Evolutionary conservation across 208 protist genomes (phyloP).

Genomic region (Blechomonas ayalai): DNA sequence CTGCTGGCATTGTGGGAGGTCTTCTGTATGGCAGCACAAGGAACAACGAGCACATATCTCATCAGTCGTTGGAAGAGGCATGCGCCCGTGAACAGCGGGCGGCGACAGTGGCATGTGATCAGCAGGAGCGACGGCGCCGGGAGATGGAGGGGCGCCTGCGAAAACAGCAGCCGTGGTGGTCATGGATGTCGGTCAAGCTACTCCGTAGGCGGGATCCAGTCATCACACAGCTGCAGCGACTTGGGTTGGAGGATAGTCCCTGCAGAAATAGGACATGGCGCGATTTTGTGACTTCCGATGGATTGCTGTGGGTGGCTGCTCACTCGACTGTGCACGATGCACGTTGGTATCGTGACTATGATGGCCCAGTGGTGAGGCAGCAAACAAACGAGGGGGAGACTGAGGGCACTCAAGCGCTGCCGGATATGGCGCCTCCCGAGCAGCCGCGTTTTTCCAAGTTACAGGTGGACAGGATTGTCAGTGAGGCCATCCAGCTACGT

Average conservation of each 20-base stretch:
- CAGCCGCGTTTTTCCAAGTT: constrained; percentile 31
- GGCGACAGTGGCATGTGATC: constrained; percentile 19
- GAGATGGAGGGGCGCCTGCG: constrained; percentile 11
- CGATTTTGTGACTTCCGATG: constrained; percentile 21
- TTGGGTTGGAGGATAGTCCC: no score
- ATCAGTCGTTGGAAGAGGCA: constrained; percentile 4
- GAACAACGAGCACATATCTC: constrained; percentile 13
- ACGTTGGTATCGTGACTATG: constrained; percentile 18
- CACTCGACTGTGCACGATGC: constrained; percentile 24
- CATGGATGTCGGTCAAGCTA: constrained; percentile 4
- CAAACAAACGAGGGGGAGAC: no score
- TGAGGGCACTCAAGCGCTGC: no score
- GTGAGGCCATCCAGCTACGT: constrained; percentile 28
- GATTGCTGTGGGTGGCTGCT: constrained; percentile 21
- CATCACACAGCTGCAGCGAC: no score
- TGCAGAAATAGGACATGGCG: constrained; percentile 3
- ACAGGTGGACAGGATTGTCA: constrained; percentile 60
- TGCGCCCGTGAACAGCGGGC: constrained; percentile 15
- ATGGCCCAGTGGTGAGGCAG: constrained; percentile 11
- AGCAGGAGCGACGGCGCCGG: constrained; percentile 12
- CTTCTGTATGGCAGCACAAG: constrained; percentile 21
- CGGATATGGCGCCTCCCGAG: not conserved
- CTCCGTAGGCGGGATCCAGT: no score
- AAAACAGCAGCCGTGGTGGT: constrained; percentile 9
- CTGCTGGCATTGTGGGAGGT: constrained; percentile 30